Percentiles rank a stretch among this genome's conserved stretches.
These are phyloP conservation scores for Diaporthe batatas DNA, from an alignment of 2,329 filamentous ascomycete species.

Conservation along the genomic window DNA sequence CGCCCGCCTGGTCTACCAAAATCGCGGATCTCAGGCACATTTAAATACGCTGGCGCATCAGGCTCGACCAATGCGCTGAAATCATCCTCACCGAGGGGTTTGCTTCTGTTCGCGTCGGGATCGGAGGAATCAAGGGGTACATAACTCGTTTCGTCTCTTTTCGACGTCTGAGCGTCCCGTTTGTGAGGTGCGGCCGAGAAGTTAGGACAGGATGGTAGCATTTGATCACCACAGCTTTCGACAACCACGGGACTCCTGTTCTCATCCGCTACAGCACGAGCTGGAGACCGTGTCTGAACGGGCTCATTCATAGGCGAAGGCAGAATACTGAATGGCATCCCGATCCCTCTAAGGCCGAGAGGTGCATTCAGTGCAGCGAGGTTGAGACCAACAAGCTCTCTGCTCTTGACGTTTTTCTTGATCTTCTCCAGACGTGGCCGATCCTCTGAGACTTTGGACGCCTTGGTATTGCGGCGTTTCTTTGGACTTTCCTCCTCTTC, in stretches of 20 bases:
- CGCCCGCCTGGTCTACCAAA: not conserved
- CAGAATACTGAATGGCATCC: conserved; percentile 39
- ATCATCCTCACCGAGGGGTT: not conserved
- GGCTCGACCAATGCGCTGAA: not conserved
- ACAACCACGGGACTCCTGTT: not conserved
- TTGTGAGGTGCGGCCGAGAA: not conserved
- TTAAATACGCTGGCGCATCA: not conserved
- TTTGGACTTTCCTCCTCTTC: conserved; percentile 35
- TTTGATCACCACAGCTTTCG: not conserved
- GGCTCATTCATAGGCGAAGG: conserved; percentile 41
- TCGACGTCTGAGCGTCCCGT: not conserved
- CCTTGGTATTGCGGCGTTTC: conserved; percentile 25
- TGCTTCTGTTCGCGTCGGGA: not conserved
- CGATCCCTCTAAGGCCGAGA: conserved; percentile 39
- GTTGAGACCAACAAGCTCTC: conserved; percentile 60
- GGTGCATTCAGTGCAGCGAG: conserved; percentile 33
- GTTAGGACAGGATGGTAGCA: not conserved
- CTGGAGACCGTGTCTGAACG: not conserved
- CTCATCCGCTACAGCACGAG: not conserved
- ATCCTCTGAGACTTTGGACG: not conserved
- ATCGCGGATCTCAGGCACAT: not conserved
- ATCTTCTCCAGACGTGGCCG: conserved; percentile 56
- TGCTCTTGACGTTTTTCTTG: conserved; percentile 60
- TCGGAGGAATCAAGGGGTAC: not conserved
- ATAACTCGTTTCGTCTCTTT: not conserved